Conservation (phyloP, 805 yeast species). For the Saccharomycopsis fodiens region DNA sequence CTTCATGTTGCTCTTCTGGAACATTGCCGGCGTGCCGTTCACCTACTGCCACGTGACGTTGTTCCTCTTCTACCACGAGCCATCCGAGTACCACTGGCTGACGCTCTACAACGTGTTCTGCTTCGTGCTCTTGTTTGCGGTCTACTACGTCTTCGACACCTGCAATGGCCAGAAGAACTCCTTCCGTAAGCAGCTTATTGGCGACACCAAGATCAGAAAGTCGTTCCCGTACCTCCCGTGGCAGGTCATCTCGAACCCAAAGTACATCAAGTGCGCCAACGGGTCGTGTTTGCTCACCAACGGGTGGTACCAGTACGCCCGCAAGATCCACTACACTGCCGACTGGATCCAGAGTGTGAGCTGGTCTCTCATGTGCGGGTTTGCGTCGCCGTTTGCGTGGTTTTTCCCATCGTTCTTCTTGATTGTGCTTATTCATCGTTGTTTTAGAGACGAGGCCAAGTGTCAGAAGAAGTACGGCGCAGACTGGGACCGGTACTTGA, state of each 20-base stretch:
- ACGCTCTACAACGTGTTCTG: constrained; percentile 48
- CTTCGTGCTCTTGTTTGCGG: constrained; percentile 48
- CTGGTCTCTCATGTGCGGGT: constrained; percentile 92
- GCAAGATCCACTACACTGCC: constrained; percentile 93
- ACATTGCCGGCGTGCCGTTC: constrained; percentile 97
- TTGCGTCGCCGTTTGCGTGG: constrained; percentile 86
- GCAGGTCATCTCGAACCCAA: constrained; percentile 76
- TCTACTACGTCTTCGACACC: constrained; percentile 92
- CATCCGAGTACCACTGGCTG: constrained; percentile 74
- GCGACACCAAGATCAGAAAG: constrained; percentile 69
- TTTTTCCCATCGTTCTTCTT: constrained; percentile 91
- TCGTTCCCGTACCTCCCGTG: constrained; percentile 91
- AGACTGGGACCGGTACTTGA: constrained; percentile 84
- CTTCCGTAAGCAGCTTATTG: constrained; percentile 77
- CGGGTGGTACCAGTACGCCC: constrained; percentile 92
- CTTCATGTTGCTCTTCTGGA: constrained; percentile 98
- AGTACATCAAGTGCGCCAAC: constrained; percentile 72
- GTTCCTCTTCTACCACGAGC: constrained; percentile 75
- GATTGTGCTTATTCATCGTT: constrained; percentile 80
- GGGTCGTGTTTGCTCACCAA: constrained; percentile 83
- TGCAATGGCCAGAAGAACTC: constrained; percentile 92
- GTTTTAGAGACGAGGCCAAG: constrained; percentile 77
- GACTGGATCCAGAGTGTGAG: constrained; percentile 82
- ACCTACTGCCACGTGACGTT: constrained; percentile 94
- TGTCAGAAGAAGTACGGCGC: constrained; percentile 84